These are phyloP conservation scores for Fulvia fulva DNA, from an alignment of 2,329 filamentous ascomycete species.

Conservation along the genomic window DNA sequence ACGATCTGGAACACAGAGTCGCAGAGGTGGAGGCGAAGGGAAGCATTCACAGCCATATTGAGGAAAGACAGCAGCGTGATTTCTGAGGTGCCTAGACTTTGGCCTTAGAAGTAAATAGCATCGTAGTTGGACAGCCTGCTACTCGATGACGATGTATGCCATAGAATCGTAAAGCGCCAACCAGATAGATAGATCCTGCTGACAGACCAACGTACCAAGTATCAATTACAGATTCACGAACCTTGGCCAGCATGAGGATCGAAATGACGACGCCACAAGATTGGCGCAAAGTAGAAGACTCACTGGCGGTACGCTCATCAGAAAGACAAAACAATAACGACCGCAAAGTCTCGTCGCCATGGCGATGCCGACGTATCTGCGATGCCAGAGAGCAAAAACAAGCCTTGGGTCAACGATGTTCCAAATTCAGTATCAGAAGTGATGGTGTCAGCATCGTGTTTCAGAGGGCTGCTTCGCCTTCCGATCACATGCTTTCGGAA, in stretches of 20 bases:
- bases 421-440: background rate
- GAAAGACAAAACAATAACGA: no score
- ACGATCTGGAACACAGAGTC: constrained; percentile 58
- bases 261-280: background rate
- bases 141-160: background rate
- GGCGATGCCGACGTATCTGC: background rate
- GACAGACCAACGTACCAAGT: background rate
- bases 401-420: background rate
- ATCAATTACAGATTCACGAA: background rate
- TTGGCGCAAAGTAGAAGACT: background rate
- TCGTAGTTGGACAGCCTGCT: background rate
- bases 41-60: constrained; percentile 23
- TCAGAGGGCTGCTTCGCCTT: background rate
- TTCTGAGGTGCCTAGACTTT: background rate
- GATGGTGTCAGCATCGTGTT: background rate
- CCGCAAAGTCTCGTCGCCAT: no score
- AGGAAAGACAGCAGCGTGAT: constrained; percentile 10
- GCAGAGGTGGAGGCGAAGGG: constrained; percentile 55
- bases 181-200: background rate
- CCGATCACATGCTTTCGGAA: background rate
- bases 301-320: background rate
- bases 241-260: background rate
- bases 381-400: background rate
- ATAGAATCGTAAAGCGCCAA: background rate
- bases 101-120: background rate